Conservation (phyloP, 169 alveolate genomes). For the Cryptosporidium ryanae region DNA sequence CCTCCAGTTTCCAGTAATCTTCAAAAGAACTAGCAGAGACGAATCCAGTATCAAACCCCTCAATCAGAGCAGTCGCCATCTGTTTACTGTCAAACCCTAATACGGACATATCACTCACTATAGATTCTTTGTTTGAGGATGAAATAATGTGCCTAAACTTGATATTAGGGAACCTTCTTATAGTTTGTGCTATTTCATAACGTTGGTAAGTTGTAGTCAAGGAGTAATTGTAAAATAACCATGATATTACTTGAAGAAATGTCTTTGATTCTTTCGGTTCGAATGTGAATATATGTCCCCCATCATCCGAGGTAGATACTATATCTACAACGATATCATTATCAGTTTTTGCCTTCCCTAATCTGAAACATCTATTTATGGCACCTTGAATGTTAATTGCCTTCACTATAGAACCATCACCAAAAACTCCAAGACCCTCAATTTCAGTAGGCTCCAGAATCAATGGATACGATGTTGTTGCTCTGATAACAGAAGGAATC, state of each 20-base stretch:
- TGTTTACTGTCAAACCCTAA: conserved; percentile 5
- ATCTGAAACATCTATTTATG: conserved; percentile 50
- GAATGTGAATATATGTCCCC: conserved; percentile 3
- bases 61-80: not conserved
- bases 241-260: conserved; percentile 11
- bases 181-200: conserved; percentile 54
- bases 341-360: conserved; percentile 57
- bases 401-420: conserved; percentile 41
- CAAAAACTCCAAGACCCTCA: conserved; percentile 52
- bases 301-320: conserved; percentile 12
- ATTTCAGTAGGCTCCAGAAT: conserved; percentile 47
- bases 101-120: not conserved
- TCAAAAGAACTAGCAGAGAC: conserved; percentile 3
- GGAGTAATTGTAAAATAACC: conserved; percentile 21
- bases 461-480: conserved; percentile 48
- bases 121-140: conserved; percentile 7
- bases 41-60: conserved; percentile 44
- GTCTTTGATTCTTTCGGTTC: conserved; percentile 5
- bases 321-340: conserved; percentile 61
- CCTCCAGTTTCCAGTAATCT: conserved; percentile 14
- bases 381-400: conserved; percentile 12
- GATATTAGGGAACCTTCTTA: conserved; percentile 62
- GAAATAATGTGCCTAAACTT: conserved; percentile 44
- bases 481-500: conserved; percentile 23
- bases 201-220: conserved; percentile 18